Evolutionary conservation across 257 asterid species (phyloP).

Genomic region (Nicotiana benthamiana): DNA sequence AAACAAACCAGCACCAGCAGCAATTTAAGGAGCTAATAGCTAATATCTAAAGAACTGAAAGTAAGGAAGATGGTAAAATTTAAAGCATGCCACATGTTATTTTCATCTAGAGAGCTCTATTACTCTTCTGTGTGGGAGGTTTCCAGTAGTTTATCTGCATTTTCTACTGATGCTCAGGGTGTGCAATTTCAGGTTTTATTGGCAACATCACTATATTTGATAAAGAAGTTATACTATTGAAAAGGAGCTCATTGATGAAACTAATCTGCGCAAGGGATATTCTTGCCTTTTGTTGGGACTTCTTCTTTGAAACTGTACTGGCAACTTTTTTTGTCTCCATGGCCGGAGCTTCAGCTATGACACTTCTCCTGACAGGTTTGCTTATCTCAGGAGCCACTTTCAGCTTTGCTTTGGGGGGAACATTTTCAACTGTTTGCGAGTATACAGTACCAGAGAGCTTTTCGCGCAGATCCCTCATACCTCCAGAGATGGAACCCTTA

Average conservation of each 20-base stretch:
- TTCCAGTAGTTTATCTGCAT: background rate
- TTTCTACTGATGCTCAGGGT: background rate
- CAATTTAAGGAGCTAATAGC: background rate
- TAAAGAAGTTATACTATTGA: background rate
- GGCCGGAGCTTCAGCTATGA: slow-evolving; percentile 47
- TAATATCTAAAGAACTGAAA: background rate
- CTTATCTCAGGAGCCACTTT: slow-evolving; percentile 53
- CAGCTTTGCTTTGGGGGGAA: slow-evolving; percentile 32
- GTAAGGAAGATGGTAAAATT: background rate
- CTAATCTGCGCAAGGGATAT: background rate
- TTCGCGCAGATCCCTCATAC: slow-evolving; percentile 85
- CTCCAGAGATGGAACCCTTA: slow-evolving; percentile 56
- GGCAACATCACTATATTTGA: background rate
- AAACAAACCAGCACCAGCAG: background rate
- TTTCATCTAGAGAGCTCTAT: background rate
- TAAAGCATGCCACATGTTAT: background rate
- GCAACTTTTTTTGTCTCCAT: slow-evolving; percentile 34
- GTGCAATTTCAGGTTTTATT: background rate
- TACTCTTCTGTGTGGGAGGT: background rate
- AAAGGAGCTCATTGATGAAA: background rate
- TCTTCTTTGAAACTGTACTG: slow-evolving; percentile 44
- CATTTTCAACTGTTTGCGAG: slow-evolving; percentile 45
- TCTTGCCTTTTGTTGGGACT: slow-evolving; percentile 53
- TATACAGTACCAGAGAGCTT: slow-evolving; percentile 67
- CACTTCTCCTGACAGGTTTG: slow-evolving; percentile 58